Conservation (phyloP, 306 rosid genomes). For the Oxytropis ochrocephala region DNA sequence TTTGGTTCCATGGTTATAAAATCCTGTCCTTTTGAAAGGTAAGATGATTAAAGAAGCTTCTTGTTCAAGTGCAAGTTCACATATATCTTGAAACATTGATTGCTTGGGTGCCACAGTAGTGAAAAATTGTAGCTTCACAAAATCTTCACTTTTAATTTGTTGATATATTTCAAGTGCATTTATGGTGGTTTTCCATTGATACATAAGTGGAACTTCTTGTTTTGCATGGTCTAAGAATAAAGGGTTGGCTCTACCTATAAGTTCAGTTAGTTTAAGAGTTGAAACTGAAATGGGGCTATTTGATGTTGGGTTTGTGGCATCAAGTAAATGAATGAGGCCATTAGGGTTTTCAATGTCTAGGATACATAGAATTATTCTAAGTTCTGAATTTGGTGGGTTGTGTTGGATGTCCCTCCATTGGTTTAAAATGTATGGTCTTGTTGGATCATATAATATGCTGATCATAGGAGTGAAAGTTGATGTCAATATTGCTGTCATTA, state of each 20-base stretch:
- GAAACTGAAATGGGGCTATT: conserved; percentile 33
- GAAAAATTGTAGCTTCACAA: conserved; percentile 31
- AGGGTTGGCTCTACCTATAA: conserved; percentile 55
- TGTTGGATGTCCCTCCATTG: conserved; percentile 71
- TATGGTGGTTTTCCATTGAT: conserved; percentile 24
- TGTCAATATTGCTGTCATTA: conserved; percentile 37
- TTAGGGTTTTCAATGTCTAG: conserved; percentile 29
- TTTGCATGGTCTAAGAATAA: conserved; percentile 50
- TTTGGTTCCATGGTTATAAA: background rate
- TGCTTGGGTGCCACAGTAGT: conserved; percentile 45
- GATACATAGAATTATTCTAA: conserved; percentile 40
- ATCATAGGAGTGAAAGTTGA: conserved; percentile 46
- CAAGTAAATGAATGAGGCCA: conserved; percentile 40
- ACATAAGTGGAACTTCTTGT: conserved; percentile 37
- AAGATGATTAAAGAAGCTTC: conserved; percentile 49
- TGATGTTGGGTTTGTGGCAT: conserved; percentile 41
- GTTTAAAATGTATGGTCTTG: conserved; percentile 70
- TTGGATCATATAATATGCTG: conserved; percentile 61
- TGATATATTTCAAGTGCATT: conserved; percentile 31
- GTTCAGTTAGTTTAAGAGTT: conserved; percentile 49
- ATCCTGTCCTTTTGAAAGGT: conserved; percentile 27
- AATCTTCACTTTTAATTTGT: conserved; percentile 22
- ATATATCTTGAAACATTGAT: conserved; percentile 65
- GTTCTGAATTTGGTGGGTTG: conserved; percentile 35
- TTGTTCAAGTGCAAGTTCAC: conserved; percentile 46